Base-by-base conservation (phyloP, 2,329 filamentous ascomycete genomes). In the Polytolypa hystricis region DNA sequence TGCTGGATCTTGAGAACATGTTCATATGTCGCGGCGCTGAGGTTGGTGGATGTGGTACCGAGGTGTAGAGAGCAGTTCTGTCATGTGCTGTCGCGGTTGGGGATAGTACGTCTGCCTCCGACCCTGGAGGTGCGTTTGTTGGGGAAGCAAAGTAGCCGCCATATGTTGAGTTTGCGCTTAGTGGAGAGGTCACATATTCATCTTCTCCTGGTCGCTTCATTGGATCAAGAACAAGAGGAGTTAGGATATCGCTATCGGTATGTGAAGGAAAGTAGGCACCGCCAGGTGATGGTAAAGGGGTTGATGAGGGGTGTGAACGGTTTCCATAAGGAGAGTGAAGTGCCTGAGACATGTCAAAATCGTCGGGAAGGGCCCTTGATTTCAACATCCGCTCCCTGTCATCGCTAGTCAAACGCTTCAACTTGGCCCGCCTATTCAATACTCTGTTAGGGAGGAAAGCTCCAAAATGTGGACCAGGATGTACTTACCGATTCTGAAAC, bases 401-500 rank as follows among this genome's bases (percentile, higher is more conserved):
- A 46, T 77, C 73, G 44, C 65, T 71, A 35, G 71, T 74, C 21
- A 77, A 59, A 41, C 73, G 65, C 60, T 77, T 77, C 42, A 77
- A 58, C 55, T 77, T 77, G 12, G 73, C 73, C 50, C 73, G 60
- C 56, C 73, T 77, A 37, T 12, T 38, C 9, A 40, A 35, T 39
- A 18, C 27, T 19, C 5, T 20, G 16, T 36, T 35, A 37, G 25
- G 29, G 17, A 32, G 16, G 11, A 45, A 41, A 49, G 42, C 39
- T 32, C 31, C 17, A 19, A n/a, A n/a, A 25, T 37, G 12, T 31
- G 15, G n/a, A 31, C 11, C 7, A 20, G n/a, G 16, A 30, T 12
- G 11, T 25, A 53, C 71, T 50, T 72, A 94, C 87, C 87, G 77
- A 62, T 96, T 96, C 61, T 96, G 87, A 62, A 96, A 96, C 89